These are phyloP conservation scores for Penicillium sp. DNA, from an alignment of 2,329 filamentous ascomycete genomes.

Conservation along the genomic window DNA sequence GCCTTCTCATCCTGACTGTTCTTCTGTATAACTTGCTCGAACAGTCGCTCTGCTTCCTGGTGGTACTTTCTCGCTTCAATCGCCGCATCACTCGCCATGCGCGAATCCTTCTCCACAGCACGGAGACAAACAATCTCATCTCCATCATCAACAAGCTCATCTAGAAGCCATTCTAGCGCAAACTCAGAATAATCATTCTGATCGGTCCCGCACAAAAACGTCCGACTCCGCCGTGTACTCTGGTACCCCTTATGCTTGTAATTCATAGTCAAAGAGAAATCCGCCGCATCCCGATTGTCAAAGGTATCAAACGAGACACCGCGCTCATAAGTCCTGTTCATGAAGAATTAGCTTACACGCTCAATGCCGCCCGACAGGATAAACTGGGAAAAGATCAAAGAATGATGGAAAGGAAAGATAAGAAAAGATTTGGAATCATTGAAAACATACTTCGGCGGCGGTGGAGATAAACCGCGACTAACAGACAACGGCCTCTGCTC, in stretches of 20 bases:
- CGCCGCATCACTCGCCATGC: conserved; percentile 61
- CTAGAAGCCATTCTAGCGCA: conserved; percentile 87
- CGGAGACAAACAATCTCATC: conserved; percentile 90
- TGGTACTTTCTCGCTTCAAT: conserved; percentile 71
- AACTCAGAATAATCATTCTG: conserved; percentile 91
- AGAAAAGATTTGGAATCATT: neutral
- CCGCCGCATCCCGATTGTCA: conserved; percentile 63
- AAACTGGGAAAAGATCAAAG: neutral
- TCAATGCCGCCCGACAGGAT: neutral
- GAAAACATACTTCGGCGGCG: conserved; percentile 41
- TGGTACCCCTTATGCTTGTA: conserved; percentile 85
- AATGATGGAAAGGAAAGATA: neutral
- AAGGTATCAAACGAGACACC: conserved; percentile 77
- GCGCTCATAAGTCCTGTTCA: conserved; percentile 59
- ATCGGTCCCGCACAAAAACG: conserved; percentile 87
- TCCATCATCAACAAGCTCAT: conserved; percentile 88
- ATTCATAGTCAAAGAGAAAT: conserved; percentile 78
- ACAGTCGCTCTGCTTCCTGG: conserved; percentile 70
- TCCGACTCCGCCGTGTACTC: conserved; percentile 75
- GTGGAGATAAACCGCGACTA: conserved; percentile 38
- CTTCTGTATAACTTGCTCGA: conserved; percentile 75
- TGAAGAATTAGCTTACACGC: neutral
- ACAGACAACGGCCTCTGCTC: conserved; percentile 24
- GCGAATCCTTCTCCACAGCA: conserved; percentile 80
- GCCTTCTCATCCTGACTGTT: conserved; percentile 76